Percentiles rank a stretch among this genome's conserved stretches.
Evolutionary conservation across 169 alveolate genomes (phyloP).

Genomic region (Plasmodium falciparum): DNA sequence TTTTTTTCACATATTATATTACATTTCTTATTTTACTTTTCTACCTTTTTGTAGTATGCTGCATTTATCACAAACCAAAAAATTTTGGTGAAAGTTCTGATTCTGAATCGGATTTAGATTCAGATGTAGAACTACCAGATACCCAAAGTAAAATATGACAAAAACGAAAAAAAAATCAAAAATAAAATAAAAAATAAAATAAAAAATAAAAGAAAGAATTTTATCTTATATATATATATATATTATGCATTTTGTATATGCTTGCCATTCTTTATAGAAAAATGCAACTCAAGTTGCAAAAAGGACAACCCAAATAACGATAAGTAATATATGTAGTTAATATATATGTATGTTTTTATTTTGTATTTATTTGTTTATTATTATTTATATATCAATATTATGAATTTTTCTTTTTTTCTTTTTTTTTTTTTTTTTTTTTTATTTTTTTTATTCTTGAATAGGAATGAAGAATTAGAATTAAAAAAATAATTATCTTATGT

Average conservation of each 20-base stretch:
- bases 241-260: neutral
- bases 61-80: slow-evolving; percentile 67
- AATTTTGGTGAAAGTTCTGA: slow-evolving; percentile 74
- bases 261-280: neutral
- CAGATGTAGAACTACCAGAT: neutral
- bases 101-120: slow-evolving; percentile 54
- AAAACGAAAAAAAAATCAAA: neutral
- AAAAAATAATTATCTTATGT: slow-evolving; percentile 1
- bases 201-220: neutral
- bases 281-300: slow-evolving; percentile 3
- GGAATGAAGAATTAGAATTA: slow-evolving; percentile 41
- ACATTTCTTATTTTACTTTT: neutral
- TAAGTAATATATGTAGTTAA: neutral
- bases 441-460: slow-evolving; percentile 2
- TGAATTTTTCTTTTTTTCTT: neutral
- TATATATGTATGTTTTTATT: too few relatives aligned
- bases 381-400: too few relatives aligned
- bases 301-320: slow-evolving; percentile 1
- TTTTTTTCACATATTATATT: neutral
- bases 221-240: neutral
- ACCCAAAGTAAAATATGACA: neutral
- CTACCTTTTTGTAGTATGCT: slow-evolving; percentile 16
- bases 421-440: neutral
- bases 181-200: neutral
- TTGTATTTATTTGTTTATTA: too few relatives aligned